These are phyloP conservation scores for Moesziomyces aphidis DNA, from an alignment of 1,284 basidiomycete species.

Conservation along the genomic window DNA sequence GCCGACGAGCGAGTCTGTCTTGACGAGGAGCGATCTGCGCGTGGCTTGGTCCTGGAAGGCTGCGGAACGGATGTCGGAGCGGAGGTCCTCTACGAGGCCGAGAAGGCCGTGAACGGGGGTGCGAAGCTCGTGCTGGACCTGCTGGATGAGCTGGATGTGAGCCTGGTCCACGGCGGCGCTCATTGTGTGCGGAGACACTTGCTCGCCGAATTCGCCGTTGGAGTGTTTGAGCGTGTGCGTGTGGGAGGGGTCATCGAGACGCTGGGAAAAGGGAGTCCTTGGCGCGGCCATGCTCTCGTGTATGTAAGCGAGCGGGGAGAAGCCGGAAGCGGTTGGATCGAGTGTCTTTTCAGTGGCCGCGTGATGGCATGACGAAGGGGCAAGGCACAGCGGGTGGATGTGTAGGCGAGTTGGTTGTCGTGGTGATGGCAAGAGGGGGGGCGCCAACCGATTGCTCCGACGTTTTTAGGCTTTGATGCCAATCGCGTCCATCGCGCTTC, in stretches of 20 bases:
- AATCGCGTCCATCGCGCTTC: too few species aligned
- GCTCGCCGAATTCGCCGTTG: constrained; percentile 26
- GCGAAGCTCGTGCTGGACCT: constrained; percentile 55
- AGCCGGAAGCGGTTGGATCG: too few species aligned
- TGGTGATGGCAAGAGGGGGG: too few species aligned
- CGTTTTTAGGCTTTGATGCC: too few species aligned
- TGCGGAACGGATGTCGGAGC: constrained; percentile 16
- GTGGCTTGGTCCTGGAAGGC: constrained; percentile 6
- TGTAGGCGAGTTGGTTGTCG: too few species aligned
- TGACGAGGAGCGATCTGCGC: constrained; percentile 24
- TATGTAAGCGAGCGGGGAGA: too few species aligned
- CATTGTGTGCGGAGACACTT: constrained; percentile 26
- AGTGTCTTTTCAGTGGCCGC: too few species aligned
- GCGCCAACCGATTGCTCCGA: too few species aligned
- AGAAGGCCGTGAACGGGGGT: constrained; percentile 52
- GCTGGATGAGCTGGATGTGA: constrained; percentile 50
- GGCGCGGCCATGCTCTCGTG: constrained; percentile 16
- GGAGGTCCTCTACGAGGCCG: constrained; percentile 28
- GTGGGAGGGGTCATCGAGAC: constrained; percentile 15
- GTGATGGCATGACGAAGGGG: too few species aligned
- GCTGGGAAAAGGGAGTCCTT: constrained; percentile 23
- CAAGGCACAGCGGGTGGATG: too few species aligned
- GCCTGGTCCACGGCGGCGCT: constrained; percentile 42
- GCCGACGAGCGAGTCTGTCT: constrained; percentile 33
- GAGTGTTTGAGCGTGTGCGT: constrained; percentile 7